Evolutionary conservation across 345 rosid species (phyloP).

Genomic region (Populus euphratica): DNA sequence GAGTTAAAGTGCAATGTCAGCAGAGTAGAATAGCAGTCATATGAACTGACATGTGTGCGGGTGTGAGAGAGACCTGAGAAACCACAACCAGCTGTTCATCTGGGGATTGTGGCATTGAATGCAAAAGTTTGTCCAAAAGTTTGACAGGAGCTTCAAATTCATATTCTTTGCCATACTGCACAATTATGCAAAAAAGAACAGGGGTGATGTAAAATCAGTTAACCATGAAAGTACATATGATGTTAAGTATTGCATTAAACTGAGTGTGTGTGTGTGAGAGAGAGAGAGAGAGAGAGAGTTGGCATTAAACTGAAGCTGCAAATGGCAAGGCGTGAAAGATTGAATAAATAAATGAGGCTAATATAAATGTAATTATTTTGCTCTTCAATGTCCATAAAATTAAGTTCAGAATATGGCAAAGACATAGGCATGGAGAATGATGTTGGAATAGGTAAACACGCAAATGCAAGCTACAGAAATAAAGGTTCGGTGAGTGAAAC

Average conservation of each 20-base stretch:
- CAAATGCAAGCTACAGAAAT: not conserved
- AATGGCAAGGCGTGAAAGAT: not conserved
- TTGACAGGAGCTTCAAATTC: slow-evolving; percentile 97
- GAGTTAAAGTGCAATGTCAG: not conserved
- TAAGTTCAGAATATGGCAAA: not conserved
- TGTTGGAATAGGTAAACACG: not conserved
- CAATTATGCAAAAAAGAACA: not conserved
- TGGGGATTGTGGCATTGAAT: slow-evolving; percentile 82
- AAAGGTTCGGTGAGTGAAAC: not conserved
- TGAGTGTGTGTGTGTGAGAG: not conserved
- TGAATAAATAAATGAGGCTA: not conserved
- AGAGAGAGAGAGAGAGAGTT: not conserved
- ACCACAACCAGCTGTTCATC: slow-evolving; percentile 91
- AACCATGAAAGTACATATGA: not conserved
- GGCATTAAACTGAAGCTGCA: not conserved
- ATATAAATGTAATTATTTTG: not conserved
- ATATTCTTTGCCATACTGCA: slow-evolving; percentile 91
- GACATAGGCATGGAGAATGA: not conserved
- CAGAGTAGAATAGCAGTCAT: not conserved
- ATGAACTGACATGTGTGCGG: not conserved
- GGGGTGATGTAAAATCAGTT: not conserved
- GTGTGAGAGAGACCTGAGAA: slow-evolving; percentile 56
- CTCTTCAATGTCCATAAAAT: not conserved
- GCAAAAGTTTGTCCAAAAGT: slow-evolving; percentile 84
- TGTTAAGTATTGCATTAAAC: not conserved